Evolutionary conservation across 345 rosid genomes (phyloP).

Genomic region (Angophora floribunda): DNA sequence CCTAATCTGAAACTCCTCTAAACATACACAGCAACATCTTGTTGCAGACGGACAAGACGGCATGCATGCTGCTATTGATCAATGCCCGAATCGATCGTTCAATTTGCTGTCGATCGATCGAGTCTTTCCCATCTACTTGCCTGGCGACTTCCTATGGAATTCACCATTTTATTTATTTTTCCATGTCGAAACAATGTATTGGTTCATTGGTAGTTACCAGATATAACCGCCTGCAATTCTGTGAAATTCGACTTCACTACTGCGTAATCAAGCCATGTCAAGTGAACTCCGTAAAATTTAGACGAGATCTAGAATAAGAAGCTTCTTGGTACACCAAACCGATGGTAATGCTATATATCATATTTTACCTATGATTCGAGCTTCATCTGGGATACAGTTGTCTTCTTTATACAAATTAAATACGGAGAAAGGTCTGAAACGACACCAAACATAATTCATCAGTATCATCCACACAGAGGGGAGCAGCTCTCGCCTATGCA

Average conservation of each 20-base stretch:
- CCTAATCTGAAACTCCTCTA: background rate
- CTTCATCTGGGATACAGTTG: background rate
- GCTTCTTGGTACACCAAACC: background rate
- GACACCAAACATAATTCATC: background rate
- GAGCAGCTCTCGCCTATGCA: conserved; percentile 1
- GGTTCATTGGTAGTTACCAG: background rate
- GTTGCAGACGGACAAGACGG: background rate
- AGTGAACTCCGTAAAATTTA: background rate
- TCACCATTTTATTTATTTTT: background rate
- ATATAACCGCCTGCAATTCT: background rate
- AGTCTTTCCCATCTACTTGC: background rate
- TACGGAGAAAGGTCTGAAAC: background rate
- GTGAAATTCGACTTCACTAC: background rate
- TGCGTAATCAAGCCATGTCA: background rate
- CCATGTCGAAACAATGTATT: background rate
- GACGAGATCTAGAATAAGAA: background rate
- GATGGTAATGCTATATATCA: background rate
- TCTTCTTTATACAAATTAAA: background rate
- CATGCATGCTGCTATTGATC: background rate
- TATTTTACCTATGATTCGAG: background rate
- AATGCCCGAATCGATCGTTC: background rate
- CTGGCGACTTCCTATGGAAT: background rate
- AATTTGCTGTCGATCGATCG: background rate
- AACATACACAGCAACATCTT: background rate
- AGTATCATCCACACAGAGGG: background rate